Evolutionary conservation across 2,329 filamentous ascomycete species (phyloP), one percentile per base, ranked within the genome.

Genomic region (Drechslerella stenobrocha): DNA sequence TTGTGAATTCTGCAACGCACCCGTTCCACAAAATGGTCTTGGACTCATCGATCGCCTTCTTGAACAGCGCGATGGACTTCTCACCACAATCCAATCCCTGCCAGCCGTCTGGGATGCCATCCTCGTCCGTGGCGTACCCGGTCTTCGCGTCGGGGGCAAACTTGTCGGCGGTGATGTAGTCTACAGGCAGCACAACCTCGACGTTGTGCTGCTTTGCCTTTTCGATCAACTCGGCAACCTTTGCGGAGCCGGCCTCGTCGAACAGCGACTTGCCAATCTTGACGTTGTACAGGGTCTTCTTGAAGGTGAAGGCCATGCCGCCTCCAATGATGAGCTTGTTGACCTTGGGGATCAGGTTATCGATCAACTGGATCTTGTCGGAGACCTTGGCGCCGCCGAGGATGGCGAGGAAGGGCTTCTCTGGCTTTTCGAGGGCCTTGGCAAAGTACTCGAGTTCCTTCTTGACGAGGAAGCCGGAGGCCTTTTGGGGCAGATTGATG

Each of bases 391-490:
- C 90, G 73, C 93, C 93, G 74, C 93, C 93, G 55, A 98, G 88
- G 77, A 98, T 98, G 77, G 93, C 95, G 56, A 98, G 87, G 88
- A 98, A 98, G 70, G 93, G 93, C 60, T 92, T 87, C 81, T 95
- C 83, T 70, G 93, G 93, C 74, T 83, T 85, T 82, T 98, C 93
- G 70, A 98, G 88, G 35, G 90, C 93, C 82, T 96, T 85, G 72
- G 93, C 93, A 77, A 98, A 98, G 86, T 98, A 98, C 77, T 98
- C 93, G 71, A 98, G 88, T 80, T 98, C 93, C 83, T 97, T 98
- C 88, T 98, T 98, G 83, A 98, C 90, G 75, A 98, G 86, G 86
- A 96, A 98, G 70, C 93, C 93, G 60, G 92, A 89, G 7, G 93
- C 93, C 83, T 96, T 96, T 79, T 97, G 90, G 73, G 92, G 91